phyloP scores from a whole-genome alignment of 2,329 filamentous ascomycete genomes.

The Penicillium rolfsii region DNA sequence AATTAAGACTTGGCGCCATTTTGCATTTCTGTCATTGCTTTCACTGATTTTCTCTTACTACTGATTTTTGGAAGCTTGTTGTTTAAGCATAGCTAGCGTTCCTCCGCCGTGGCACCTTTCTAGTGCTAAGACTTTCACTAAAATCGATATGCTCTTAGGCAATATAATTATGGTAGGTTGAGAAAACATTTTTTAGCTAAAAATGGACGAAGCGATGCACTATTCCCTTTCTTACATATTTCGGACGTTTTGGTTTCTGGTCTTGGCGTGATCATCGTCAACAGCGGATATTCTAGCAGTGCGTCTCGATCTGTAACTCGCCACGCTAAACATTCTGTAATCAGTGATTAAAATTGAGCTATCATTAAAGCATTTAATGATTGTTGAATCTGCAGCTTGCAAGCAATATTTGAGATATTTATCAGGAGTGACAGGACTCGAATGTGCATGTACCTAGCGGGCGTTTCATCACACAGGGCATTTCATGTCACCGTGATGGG shows the following conservation, averaged over 20 bases:
- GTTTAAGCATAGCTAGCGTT: too few relatives aligned
- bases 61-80: too few relatives aligned
- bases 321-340: slow-evolving; percentile 11
- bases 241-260: neutral
- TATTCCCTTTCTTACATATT: neutral
- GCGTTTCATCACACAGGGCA: slow-evolving; percentile 15
- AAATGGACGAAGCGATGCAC: neutral
- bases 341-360: slow-evolving; percentile 2
- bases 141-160: neutral
- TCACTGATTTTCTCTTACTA: too few relatives aligned
- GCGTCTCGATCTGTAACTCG: slow-evolving; percentile 13
- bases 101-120: neutral
- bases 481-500: too few relatives aligned
- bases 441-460: slow-evolving; percentile 18
- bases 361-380: slow-evolving; percentile 8
- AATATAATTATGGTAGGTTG: neutral
- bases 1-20: too few relatives aligned
- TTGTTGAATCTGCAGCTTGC: slow-evolving; percentile 7
- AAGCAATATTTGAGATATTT: slow-evolving; percentile 13
- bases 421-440: slow-evolving; percentile 15
- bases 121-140: neutral
- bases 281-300: slow-evolving; percentile 14
- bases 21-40: too few relatives aligned
- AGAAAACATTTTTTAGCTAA: neutral
- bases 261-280: neutral